These are phyloP conservation scores for Thalassiosira exigua DNA, from an alignment of 352 stramenopile genomes.

Conservation along the genomic window DNA sequence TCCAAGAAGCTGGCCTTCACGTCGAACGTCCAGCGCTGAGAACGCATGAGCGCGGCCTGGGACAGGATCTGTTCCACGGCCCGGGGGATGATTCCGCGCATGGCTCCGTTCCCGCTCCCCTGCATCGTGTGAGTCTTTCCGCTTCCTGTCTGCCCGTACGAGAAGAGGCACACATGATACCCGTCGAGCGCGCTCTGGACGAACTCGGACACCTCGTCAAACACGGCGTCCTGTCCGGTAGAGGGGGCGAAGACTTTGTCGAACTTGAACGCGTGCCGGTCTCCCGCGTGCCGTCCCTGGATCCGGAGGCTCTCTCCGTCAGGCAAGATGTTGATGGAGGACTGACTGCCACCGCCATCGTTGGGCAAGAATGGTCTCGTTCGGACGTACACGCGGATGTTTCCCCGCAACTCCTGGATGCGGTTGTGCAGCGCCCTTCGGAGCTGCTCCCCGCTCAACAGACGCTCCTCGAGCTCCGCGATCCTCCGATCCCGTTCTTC, in stretches of 20 bases:
- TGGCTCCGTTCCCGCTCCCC: conserved; percentile 90
- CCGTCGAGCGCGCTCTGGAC: conserved; percentile 96
- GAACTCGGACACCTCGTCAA: conserved; percentile 95
- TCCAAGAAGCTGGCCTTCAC: conserved; percentile 98
- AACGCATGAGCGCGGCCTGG: conserved; percentile 80
- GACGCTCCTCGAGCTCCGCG: conserved; percentile 77
- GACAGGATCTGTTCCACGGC: conserved; percentile 95
- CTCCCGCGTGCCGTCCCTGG: conserved; percentile 64
- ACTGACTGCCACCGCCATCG: conserved; percentile 68
- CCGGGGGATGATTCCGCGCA: conserved; percentile 96
- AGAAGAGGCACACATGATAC: conserved; percentile 95
- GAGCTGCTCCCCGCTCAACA: conserved; percentile 85
- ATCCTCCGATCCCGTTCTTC: conserved; percentile 80
- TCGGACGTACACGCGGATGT: conserved; percentile 96
- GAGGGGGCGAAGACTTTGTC: conserved; percentile 94
- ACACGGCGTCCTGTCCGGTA: conserved; percentile 94
- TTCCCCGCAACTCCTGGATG: conserved; percentile 99
- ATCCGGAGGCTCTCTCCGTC: conserved; percentile 81
- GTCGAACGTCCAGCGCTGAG: conserved; percentile 93
- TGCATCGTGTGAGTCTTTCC: conserved; percentile 95
- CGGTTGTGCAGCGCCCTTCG: conserved; percentile 97
- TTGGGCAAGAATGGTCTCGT: conserved; percentile 85
- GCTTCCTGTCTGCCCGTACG: conserved; percentile 90
- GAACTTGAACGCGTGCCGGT: conserved; percentile 88
- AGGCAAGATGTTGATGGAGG: conserved; percentile 78